Percentiles rank a stretch among this genome's conserved stretches.
phyloP scores from a whole-genome alignment of 208 protist species.

The Leishmania gerbilli region DNA sequence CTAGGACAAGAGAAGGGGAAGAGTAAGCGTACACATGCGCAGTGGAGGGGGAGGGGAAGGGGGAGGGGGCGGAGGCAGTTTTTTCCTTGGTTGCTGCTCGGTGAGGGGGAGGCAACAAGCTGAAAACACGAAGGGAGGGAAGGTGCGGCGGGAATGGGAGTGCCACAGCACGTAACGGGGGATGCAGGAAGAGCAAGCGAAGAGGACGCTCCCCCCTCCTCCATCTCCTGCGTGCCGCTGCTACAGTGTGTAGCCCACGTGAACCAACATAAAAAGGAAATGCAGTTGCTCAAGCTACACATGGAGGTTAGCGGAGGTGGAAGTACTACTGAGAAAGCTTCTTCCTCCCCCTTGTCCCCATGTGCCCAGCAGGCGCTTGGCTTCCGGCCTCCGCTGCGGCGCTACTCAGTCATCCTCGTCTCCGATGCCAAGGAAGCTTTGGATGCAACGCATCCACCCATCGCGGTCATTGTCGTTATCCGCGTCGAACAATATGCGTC shows the following conservation, averaged over 20 bases:
- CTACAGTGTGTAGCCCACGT: not conserved
- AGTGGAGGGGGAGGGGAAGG: not conserved
- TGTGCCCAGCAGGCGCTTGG: not conserved
- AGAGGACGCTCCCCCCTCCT: not conserved
- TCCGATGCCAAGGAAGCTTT: constrained; percentile 71
- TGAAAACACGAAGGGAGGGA: not conserved
- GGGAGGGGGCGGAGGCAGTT: not conserved
- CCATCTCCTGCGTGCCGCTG: not conserved
- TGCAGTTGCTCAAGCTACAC: not conserved
- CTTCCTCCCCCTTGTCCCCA: not conserved
- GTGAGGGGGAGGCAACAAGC: not conserved
- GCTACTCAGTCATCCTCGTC: constrained; percentile 40
- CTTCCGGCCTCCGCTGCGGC: constrained; percentile 6
- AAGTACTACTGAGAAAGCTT: not conserved
- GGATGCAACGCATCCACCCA: constrained; percentile 79
- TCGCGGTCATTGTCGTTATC: constrained; percentile 49
- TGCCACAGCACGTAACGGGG: not conserved
- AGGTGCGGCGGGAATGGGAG: not conserved
- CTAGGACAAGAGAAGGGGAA: not conserved
- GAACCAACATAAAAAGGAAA: too few relatives aligned
- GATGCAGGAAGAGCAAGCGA: not conserved
- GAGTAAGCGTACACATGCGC: not conserved
- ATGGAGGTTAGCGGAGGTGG: not conserved
- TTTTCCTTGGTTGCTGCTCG: not conserved
- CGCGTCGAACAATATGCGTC: constrained; percentile 67